Base-by-base conservation (phyloP, 192 early-diverging fungal genomes). In the Jimgerdemannia lactiflua region DNA sequence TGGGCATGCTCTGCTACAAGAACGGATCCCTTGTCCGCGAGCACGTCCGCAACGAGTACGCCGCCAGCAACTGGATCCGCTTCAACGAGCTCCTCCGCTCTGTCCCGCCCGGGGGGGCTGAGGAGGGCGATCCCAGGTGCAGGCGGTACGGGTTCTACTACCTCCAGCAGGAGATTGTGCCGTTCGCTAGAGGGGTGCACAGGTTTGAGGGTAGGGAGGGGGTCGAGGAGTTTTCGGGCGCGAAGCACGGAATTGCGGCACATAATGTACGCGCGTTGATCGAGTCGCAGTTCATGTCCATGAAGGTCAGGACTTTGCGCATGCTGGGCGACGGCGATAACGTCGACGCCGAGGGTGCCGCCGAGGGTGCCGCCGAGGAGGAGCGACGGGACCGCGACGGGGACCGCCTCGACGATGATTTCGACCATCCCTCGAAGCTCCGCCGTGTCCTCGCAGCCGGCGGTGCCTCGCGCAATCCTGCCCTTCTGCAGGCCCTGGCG, bases 21-120 rank as follows among this genome's bases (percentile, higher is more conserved):
- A 96, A 96, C 74, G 95, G 95, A 10, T 92, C 92, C n/a, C 75
- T 95, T n/a, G 90, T 92, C 0, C 83, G 94, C 9, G 92, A 95
- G 72, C 79, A 83, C 59, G 86, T 95, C 41, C 87, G 91, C 17
- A 87, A 92, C 74, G 67, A 74, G 6, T 89, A 88, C 75, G 79
- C 82, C 3, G 29, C 77, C 14, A 78, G 79, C 20, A 77, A 83
- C 19, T 95, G 94, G 94, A 77, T 78, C 2, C 75, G 77, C 11
- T 95, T 93, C 69, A 85, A 89, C 42, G 4, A 69, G 0, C 71
- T 83, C 19, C 72, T 91, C 20, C 20, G 83, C 79, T 14, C 42
- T 4, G 42, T 74, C 76, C 20, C 65, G 39, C 68, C 70, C 11
- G 70, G 43, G 2, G 71, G 67, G 10, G 69, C 75, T 14, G 67